Evolutionary conservation across 306 rosid species (phyloP).

Genomic region (Cucurbita argyrosperma): DNA sequence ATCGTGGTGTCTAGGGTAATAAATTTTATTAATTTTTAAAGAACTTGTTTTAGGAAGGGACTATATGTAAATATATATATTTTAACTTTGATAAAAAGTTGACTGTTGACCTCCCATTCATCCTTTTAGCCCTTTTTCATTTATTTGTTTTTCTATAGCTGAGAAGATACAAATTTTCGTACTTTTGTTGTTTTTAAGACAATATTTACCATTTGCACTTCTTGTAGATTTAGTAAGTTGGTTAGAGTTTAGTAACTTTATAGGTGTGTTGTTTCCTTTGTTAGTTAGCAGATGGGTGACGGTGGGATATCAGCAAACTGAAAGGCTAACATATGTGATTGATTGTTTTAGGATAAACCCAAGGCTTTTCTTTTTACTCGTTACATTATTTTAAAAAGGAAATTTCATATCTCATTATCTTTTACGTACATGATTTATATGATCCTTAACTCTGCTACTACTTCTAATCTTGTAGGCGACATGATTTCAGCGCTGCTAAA

Average conservation of each 20-base stretch:
- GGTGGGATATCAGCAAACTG: neutral
- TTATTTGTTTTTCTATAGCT: neutral
- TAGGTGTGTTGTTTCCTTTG: neutral
- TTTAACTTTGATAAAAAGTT: neutral
- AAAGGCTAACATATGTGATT: neutral
- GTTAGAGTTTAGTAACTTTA: neutral
- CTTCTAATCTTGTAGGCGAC: slow-evolving; percentile 30
- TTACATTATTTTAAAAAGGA: neutral
- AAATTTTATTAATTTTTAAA: neutral
- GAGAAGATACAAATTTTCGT: neutral
- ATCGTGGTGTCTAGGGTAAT: neutral
- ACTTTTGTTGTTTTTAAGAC: neutral
- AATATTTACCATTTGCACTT: neutral
- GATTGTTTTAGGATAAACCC: neutral
- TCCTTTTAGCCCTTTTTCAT: neutral
- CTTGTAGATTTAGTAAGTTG: neutral
- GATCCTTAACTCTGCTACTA: neutral
- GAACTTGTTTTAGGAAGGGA: neutral
- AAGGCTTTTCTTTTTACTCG: neutral
- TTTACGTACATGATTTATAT: neutral
- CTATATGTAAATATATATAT: neutral
- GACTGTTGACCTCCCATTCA: neutral
- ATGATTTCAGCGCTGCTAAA: slow-evolving; percentile 78
- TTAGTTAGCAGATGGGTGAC: neutral
- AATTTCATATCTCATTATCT: neutral